These are phyloP conservation scores for Penicillium lividum DNA, from an alignment of 495 filamentous ascomycete genomes.

Conservation along the genomic window DNA sequence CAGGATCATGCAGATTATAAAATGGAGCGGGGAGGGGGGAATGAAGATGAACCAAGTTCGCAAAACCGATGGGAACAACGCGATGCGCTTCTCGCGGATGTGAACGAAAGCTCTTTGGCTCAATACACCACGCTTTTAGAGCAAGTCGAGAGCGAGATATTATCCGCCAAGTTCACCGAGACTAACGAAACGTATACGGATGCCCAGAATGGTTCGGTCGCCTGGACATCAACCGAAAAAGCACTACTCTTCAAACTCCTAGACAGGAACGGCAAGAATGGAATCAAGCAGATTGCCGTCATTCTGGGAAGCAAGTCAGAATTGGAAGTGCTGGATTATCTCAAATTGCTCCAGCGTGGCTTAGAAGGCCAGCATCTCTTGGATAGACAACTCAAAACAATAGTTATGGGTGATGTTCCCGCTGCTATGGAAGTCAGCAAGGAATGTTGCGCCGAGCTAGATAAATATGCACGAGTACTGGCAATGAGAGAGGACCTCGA, in stretches of 20 bases:
- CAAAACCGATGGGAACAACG: slow-evolving; percentile 9
- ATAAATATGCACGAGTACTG: slow-evolving; percentile 64
- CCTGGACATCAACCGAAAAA: slow-evolving; percentile 74
- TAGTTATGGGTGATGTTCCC: slow-evolving; percentile 53
- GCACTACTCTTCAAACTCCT: slow-evolving; percentile 64
- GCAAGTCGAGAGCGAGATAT: slow-evolving; percentile 48
- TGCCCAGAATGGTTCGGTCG: slow-evolving; percentile 65
- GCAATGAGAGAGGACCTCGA: slow-evolving; percentile 55
- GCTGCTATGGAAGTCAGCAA: slow-evolving; percentile 72
- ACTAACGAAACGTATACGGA: slow-evolving; percentile 21
- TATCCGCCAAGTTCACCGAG: slow-evolving; percentile 9
- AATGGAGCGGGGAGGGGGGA: background rate
- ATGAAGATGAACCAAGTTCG: background rate
- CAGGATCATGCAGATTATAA: background rate
- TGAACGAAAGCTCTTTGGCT: slow-evolving; percentile 15
- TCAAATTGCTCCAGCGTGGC: slow-evolving; percentile 59
- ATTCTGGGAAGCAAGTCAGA: slow-evolving; percentile 70
- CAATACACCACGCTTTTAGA: slow-evolving; percentile 63
- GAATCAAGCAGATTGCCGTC: slow-evolving; percentile 59
- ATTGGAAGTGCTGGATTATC: slow-evolving; percentile 70
- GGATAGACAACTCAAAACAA: slow-evolving; percentile 21
- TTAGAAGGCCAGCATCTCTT: slow-evolving; percentile 35
- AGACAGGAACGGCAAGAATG: slow-evolving; percentile 59
- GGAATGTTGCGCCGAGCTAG: slow-evolving; percentile 65
- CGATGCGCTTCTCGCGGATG: slow-evolving; percentile 8